phyloP scores from a whole-genome alignment of 805 yeast species.

The Ogataea pignaliae region DNA sequence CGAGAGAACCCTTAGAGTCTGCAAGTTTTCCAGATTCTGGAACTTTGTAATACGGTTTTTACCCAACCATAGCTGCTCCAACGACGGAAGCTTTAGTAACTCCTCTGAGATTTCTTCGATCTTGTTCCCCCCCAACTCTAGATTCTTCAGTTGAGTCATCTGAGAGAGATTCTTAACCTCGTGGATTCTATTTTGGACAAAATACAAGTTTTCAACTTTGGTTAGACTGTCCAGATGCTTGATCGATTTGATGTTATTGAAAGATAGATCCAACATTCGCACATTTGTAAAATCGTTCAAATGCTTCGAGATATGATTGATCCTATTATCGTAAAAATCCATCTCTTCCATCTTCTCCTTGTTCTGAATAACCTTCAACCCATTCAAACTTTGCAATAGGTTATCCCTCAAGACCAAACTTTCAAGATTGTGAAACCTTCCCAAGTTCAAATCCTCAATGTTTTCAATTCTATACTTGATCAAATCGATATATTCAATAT shows the following conservation, averaged over 20 bases:
- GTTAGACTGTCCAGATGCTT: conserved; percentile 66
- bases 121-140: conserved; percentile 91
- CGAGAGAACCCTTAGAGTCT: conserved; percentile 68
- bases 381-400: conserved; percentile 67
- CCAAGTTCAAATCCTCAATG: conserved; percentile 55
- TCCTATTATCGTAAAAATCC: conserved; percentile 89
- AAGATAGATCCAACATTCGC: conserved; percentile 71
- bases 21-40: conserved; percentile 55
- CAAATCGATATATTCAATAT: conserved; percentile 57
- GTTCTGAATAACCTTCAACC: conserved; percentile 53
- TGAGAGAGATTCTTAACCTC: conserved; percentile 64
- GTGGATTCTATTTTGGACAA: conserved; percentile 83
- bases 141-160: conserved; percentile 52
- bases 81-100: conserved; percentile 46
- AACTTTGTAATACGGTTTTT: conserved; percentile 70
- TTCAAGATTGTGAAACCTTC: conserved; percentile 53
- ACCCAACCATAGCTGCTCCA: conserved; percentile 88
- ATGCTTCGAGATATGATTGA: conserved; percentile 76
- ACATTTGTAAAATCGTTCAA: conserved; percentile 55
- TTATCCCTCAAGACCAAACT: conserved; percentile 78
- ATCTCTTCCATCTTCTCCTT: conserved; percentile 61
- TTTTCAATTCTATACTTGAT: conserved; percentile 66
- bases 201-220: conserved; percentile 63
- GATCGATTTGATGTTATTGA: conserved; percentile 83
- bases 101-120: conserved; percentile 54